Evolutionary conservation across 2,329 filamentous ascomycete genomes (phyloP).

Genomic region (Alternaria dauci): DNA sequence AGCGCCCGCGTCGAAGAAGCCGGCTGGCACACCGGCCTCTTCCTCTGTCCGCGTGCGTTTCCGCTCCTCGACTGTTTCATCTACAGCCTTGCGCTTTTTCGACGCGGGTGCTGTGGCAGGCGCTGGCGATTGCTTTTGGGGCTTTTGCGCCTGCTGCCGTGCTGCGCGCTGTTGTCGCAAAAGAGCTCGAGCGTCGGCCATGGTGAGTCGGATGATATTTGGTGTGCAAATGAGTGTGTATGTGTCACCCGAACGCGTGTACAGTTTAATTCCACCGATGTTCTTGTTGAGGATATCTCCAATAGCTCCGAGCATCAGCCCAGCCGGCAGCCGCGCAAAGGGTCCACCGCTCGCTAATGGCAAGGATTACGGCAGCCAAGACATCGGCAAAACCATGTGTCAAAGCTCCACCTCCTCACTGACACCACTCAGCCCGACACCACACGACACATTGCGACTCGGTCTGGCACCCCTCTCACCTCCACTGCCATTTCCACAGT

Average conservation of each 20-base stretch:
- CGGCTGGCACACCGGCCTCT: constrained; percentile 42
- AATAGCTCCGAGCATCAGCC: constrained; percentile 8
- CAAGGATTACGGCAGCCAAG: constrained; percentile 25
- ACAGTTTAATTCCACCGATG: constrained; percentile 1
- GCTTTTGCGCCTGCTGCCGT: constrained; percentile 44
- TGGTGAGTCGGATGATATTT: constrained; percentile 15
- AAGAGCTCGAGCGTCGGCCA: constrained; percentile 52
- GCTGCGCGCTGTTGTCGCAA: constrained; percentile 52
- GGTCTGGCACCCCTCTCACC: constrained; percentile 24
- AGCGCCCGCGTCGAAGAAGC: constrained; percentile 47
- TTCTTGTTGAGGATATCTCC: constrained; percentile 3
- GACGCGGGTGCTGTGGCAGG: constrained; percentile 41
- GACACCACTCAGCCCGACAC: constrained; percentile 31
- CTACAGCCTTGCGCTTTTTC: constrained; percentile 49
- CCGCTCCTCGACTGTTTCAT: constrained; percentile 40
- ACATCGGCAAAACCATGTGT: constrained; percentile 32
- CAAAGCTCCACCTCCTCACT: constrained; percentile 42
- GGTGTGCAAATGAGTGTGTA: background rate
- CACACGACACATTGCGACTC: constrained; percentile 40
- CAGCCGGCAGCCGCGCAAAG: constrained; percentile 8
- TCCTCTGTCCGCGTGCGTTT: constrained; percentile 48
- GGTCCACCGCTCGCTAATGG: constrained; percentile 11
- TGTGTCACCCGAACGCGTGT: background rate
- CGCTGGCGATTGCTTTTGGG: constrained; percentile 40
- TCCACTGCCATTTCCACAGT: constrained; percentile 17